Conservation (phyloP, 306 rosid genomes). For the Mimosa bimucronata region DNA sequence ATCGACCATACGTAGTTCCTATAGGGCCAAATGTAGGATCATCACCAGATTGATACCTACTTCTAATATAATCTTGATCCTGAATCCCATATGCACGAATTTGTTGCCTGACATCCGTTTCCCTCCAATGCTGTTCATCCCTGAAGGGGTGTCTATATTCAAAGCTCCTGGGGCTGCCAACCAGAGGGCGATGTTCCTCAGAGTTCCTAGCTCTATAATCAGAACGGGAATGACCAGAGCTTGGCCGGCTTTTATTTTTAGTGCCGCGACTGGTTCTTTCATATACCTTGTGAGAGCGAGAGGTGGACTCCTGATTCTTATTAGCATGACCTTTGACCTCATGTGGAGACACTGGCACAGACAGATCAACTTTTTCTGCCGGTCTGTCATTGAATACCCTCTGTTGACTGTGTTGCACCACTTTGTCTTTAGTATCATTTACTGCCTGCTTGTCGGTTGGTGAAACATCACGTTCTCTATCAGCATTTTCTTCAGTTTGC, state of each 20-base stretch:
- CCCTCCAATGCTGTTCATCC: constrained; percentile 41
- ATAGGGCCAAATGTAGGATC: constrained; percentile 30
- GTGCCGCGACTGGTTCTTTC: constrained; percentile 35
- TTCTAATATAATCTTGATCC: constrained; percentile 12
- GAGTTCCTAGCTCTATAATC: constrained; percentile 39
- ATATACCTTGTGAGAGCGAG: constrained; percentile 32
- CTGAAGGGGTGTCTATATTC: constrained; percentile 41
- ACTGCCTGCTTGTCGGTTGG: constrained; percentile 36
- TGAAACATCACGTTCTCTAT: constrained; percentile 36
- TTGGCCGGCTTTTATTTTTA: constrained; percentile 30
- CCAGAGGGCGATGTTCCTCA: constrained; percentile 46
- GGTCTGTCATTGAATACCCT: constrained; percentile 33
- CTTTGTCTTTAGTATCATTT: constrained; percentile 35
- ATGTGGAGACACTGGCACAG: constrained; percentile 40
- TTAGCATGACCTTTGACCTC: constrained; percentile 35
- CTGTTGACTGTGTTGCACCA: constrained; percentile 30
- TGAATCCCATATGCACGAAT: constrained; percentile 43
- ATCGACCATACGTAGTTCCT: constrained; percentile 27
- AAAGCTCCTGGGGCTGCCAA: constrained; percentile 32
- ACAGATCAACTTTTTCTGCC: constrained; percentile 31
- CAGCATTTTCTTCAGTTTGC: constrained; percentile 32
- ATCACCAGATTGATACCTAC: constrained; percentile 28
- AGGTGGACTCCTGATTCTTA: constrained; percentile 31
- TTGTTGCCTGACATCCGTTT: constrained; percentile 37
- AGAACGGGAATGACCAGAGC: constrained; percentile 35